Conservation (phyloP, 352 stramenopile genomes). For the Phytophthora uliginosa region DNA sequence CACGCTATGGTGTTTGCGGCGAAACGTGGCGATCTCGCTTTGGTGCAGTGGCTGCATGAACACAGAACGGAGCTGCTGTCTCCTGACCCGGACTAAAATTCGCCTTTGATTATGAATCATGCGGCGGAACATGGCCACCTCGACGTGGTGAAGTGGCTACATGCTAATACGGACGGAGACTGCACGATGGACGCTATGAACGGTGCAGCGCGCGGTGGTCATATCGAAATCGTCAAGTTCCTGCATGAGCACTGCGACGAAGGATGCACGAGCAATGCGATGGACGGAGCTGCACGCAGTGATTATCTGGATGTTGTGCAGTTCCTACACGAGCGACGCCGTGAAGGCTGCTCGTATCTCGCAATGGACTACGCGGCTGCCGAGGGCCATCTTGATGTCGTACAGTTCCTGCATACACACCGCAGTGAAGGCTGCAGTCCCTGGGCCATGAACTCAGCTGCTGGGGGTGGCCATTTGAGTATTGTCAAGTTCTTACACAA, state of each 20-base stretch:
- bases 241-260: constrained; percentile 45
- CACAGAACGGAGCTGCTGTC: constrained; percentile 27
- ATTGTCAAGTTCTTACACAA: constrained; percentile 46
- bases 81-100: constrained; percentile 18
- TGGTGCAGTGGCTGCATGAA: constrained; percentile 43
- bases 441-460: constrained; percentile 42
- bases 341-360: constrained; percentile 35
- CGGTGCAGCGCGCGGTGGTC: constrained; percentile 32
- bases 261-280: constrained; percentile 39
- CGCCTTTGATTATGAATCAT: constrained; percentile 43
- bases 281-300: constrained; percentile 38
- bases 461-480: constrained; percentile 37
- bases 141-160: constrained; percentile 47
- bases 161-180: constrained; percentile 29
- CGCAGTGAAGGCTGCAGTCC: constrained; percentile 36
- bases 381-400: constrained; percentile 35
- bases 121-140: constrained; percentile 45
- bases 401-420: constrained; percentile 34
- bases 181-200: constrained; percentile 43
- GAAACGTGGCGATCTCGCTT: constrained; percentile 35
- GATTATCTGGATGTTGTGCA: constrained; percentile 39
- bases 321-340: constrained; percentile 39
- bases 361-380: constrained; percentile 41
- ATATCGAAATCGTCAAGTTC: constrained; percentile 47
- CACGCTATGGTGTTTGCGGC: constrained; percentile 46